These are phyloP conservation scores for Mucor piriformis DNA, from an alignment of 371 early-diverging fungal genomes.

Conservation along the genomic window DNA sequence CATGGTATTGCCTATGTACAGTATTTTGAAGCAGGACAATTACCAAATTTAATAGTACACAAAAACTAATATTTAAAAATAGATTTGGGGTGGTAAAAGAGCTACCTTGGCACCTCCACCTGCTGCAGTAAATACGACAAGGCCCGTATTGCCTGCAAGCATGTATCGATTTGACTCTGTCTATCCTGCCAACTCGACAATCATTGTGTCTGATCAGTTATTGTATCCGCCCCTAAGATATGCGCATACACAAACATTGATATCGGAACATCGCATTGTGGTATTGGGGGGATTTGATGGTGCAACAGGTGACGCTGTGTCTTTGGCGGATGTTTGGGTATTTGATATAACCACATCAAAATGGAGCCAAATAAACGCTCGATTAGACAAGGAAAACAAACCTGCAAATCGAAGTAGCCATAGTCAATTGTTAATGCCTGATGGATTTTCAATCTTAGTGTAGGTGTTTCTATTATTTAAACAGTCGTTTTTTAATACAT, in stretches of 20 bases:
- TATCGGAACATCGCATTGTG: constrained; percentile 33
- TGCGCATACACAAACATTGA: constrained; percentile 44
- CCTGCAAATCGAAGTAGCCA: constrained; percentile 47
- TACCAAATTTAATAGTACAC: too few species aligned
- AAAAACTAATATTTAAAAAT: not conserved
- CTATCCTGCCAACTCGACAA: constrained; percentile 31
- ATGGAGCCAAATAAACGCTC: constrained; percentile 38
- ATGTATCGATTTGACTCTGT: constrained; percentile 41
- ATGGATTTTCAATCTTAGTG: constrained; percentile 47
- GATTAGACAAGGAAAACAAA: constrained; percentile 32
- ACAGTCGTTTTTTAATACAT: too few species aligned
- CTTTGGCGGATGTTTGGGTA: constrained; percentile 43
- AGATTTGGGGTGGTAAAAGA: constrained; percentile 52
- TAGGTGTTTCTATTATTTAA: not conserved
- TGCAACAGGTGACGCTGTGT: constrained; percentile 35
- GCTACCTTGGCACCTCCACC: constrained; percentile 6
- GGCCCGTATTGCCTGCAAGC: constrained; percentile 13
- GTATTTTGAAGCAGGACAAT: too few species aligned
- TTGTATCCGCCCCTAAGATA: constrained; percentile 33
- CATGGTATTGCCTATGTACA: constrained; percentile 44
- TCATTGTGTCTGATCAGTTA: not conserved
- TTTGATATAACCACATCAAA: constrained; percentile 27
- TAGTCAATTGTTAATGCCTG: constrained; percentile 45
- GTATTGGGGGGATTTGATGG: constrained; percentile 50
- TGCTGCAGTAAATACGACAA: not conserved